phyloP scores from a whole-genome alignment of 2,329 filamentous ascomycete genomes.

The Fusarium abutilonis region DNA sequence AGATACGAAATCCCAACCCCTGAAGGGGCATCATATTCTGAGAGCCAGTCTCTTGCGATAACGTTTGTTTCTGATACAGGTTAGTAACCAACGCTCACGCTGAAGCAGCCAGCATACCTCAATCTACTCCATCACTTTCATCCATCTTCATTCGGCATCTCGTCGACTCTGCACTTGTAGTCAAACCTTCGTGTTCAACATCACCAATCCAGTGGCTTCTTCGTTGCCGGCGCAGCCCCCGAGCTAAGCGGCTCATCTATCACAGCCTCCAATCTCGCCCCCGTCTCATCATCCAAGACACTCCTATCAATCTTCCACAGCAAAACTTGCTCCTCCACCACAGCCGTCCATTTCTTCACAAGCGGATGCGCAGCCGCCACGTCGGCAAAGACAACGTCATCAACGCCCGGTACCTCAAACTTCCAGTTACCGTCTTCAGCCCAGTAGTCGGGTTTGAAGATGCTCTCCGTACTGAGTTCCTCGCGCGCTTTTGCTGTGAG shows the following conservation, averaged over 20 bases:
- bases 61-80: not conserved
- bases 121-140: not conserved
- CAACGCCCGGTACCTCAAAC: slow-evolving; percentile 63
- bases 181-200: not conserved
- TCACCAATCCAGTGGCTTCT: slow-evolving; percentile 55
- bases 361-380: slow-evolving; percentile 76
- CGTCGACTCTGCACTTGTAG: not conserved
- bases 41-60: not conserved
- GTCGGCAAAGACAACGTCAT: slow-evolving; percentile 65
- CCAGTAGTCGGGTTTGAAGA: slow-evolving; percentile 76
- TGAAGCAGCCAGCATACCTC: slow-evolving; percentile 6
- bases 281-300: slow-evolving; percentile 50
- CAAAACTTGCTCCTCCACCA: slow-evolving; percentile 47
- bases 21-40: not conserved
- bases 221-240: slow-evolving; percentile 40
- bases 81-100: not conserved
- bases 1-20: not conserved
- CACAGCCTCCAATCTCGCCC: slow-evolving; percentile 43
- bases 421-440: slow-evolving; percentile 76
- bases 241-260: slow-evolving; percentile 45
- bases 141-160: not conserved
- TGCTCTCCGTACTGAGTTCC: slow-evolving; percentile 68
- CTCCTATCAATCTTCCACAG: slow-evolving; percentile 50
- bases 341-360: slow-evolving; percentile 67
- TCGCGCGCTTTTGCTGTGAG: slow-evolving; percentile 56